Conservation (phyloP, 2,329 filamentous ascomycete species). For the Pseudocercospora macadamiae region DNA sequence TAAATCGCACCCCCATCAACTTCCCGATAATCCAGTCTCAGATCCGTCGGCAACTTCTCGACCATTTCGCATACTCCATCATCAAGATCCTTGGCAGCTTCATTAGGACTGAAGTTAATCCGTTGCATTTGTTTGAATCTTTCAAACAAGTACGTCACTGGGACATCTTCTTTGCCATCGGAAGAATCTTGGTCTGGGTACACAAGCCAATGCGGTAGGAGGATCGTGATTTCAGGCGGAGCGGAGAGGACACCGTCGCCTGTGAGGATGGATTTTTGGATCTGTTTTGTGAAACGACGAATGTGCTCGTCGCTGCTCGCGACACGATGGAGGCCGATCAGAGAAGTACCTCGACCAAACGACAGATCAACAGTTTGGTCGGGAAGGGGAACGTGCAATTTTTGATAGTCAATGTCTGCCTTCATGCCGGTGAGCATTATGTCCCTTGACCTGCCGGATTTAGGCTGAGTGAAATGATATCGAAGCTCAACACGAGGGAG, state of each 20-base stretch:
- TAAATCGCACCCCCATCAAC: conserved; percentile 25
- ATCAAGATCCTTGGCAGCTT: neutral
- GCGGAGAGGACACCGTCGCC: conserved; percentile 23
- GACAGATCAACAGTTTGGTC: conserved; percentile 27
- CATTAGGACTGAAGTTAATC: conserved; percentile 17
- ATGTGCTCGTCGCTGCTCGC: conserved; percentile 22
- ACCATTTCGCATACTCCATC: conserved; percentile 8
- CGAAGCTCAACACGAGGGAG: conserved; percentile 23
- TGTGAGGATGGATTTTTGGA: conserved; percentile 23
- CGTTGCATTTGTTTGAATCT: conserved; percentile 33
- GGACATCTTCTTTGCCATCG: conserved; percentile 9
- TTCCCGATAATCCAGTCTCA: conserved; percentile 22
- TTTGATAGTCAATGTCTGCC: conserved; percentile 24
- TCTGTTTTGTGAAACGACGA: conserved; percentile 17
- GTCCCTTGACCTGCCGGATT: conserved; percentile 1
- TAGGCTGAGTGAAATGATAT: conserved; percentile 15
- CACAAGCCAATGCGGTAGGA: conserved; percentile 25
- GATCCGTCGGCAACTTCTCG: neutral
- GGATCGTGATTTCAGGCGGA: conserved; percentile 25
- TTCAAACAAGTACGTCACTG: conserved; percentile 32
- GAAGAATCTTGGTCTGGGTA: neutral
- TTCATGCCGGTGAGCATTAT: conserved; percentile 17
- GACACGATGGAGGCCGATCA: conserved; percentile 10
- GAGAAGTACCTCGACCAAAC: conserved; percentile 19
- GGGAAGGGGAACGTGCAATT: conserved; percentile 25